Base-by-base conservation (phyloP, 768 basidiomycete genomes). In the Naganishia vishniacii region DNA sequence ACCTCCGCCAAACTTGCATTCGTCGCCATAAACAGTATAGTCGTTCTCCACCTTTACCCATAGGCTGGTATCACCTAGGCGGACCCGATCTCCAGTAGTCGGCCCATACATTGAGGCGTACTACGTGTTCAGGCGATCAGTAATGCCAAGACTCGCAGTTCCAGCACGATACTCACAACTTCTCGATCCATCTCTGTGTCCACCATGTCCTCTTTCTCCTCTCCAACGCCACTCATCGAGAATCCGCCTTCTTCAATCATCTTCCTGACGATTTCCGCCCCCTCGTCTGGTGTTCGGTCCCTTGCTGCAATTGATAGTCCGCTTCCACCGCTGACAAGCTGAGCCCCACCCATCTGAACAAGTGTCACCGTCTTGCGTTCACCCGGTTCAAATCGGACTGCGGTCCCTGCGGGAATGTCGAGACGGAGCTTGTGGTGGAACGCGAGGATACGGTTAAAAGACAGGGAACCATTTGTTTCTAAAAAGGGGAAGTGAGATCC, bases 1-100 rank as follows among this genome's bases (percentile, higher is more conserved):
- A 85, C 91, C 94, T 72, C 92, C 94, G 8, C 95, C 95, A 71
- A 99, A 99, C 79, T 97, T 98, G 79, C 89, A 88, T 78, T 98
- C 94, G 64, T 98, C 94, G 1, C 94, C 95, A 73, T 95, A 94
- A 3, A 85, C 80, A 4, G 93, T 88, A 85, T 82, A 81, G 70
- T 99, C 94, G 31, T 83, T 80, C 77, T 99, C 94, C 1, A 99
- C 88, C 77, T 91, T 84, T 67, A 98, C 81, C 91, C 92, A 98
- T 8, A 99, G 81, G 41, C 80, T 79, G 9, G 89, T 94, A 74
- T 99, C 95, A 12, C 88, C 95, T 20, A 99, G 80, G 51, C 89
- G 82, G 29, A 99, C 83, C 23, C 86, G 81, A 78, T 99, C 94
- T 0, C 94, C 95, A 0, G 83, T 83, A 0, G 95, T 98, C 0